A percentile compares a stretch with the other conserved stretches of the same genome.
Conservation (phyloP, 2,329 filamentous ascomycete species). For the Colletotrichum melonis region DNA sequence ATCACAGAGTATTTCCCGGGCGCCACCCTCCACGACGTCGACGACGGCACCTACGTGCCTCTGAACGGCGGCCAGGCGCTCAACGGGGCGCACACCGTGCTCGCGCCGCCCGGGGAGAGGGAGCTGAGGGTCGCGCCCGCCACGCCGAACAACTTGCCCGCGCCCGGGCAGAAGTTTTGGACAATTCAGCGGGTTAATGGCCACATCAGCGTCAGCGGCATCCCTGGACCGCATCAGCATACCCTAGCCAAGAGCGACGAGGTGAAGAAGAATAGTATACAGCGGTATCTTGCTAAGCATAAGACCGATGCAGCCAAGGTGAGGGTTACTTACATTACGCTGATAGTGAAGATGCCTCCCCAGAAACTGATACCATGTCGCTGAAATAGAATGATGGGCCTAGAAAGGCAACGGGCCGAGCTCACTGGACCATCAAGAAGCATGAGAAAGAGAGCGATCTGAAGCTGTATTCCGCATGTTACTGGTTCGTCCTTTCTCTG, state of each 20-base stretch:
- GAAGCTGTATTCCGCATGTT: conserved; percentile 85
- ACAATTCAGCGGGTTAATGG: conserved; percentile 84
- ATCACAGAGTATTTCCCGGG: conserved; percentile 82
- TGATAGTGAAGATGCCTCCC: not conserved
- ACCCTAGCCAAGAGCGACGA: conserved; percentile 78
- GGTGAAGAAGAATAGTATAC: conserved; percentile 84
- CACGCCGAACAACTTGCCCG: conserved; percentile 21
- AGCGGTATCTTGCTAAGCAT: conserved; percentile 72
- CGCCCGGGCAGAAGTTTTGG: conserved; percentile 67
- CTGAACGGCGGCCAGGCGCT: conserved; percentile 33
- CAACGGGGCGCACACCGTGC: conserved; percentile 35
- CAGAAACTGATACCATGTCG: not conserved
- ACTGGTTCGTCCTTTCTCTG: conserved; percentile 69
- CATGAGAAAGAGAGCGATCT: conserved; percentile 78
- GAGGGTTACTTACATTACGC: conserved; percentile 49
- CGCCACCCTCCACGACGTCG: conserved; percentile 47
- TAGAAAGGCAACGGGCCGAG: conserved; percentile 78
- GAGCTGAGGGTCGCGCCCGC: conserved; percentile 37
- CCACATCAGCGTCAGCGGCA: conserved; percentile 75
- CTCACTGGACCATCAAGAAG: conserved; percentile 74
- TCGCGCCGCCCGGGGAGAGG: conserved; percentile 32
- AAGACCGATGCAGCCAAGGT: conserved; percentile 77
- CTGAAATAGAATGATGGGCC: conserved; percentile 17
- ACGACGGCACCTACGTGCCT: conserved; percentile 32
- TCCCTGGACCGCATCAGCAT: conserved; percentile 80